A percentile compares a stretch with the other conserved stretches of the same genome.
Conservation (phyloP, 2,329 filamentous ascomycete genomes). For the Fusarium austroafricanum region DNA sequence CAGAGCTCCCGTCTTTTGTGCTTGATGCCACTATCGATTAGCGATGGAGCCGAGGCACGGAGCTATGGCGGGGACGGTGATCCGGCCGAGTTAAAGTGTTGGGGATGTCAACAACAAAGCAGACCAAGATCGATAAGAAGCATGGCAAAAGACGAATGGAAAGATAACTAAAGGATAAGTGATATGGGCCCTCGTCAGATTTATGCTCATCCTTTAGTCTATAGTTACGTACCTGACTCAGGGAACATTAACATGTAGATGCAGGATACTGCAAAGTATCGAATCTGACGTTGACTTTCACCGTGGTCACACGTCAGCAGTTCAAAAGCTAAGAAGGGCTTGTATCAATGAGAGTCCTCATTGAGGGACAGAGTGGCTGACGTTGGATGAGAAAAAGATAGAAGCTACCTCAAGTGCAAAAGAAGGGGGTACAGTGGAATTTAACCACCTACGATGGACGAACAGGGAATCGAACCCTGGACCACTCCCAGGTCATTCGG, state of each 20-base stretch:
- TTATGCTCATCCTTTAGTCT: neutral
- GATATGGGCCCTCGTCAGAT: neutral
- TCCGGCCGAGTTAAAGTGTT: conserved; percentile 24
- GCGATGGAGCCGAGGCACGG: conserved; percentile 38
- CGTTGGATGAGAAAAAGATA: neutral
- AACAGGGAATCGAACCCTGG: conserved; percentile 48
- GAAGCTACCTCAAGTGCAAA: neutral
- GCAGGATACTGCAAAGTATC: neutral
- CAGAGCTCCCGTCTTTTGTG: neutral
- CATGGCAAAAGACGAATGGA: neutral
- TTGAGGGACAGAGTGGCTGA: neutral
- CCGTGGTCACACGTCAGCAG: conserved; percentile 11
- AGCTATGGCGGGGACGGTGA: conserved; percentile 27
- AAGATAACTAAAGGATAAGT: too few relatives aligned
- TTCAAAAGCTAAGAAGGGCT: neutral
- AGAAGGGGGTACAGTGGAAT: conserved; percentile 6
- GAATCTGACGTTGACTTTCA: neutral
- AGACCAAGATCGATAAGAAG: neutral
- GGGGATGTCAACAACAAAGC: neutral
- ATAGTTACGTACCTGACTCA: too few relatives aligned
- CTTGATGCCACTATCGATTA: conserved; percentile 25
- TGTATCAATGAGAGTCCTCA: neutral
- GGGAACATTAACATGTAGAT: too few relatives aligned
- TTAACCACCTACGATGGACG: conserved; percentile 42
- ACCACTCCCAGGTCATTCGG: conserved; percentile 44